A percentile compares a stretch with the other conserved stretches of the same genome.
Evolutionary conservation across 2,329 filamentous ascomycete species (phyloP).

Genomic region (Grosmannia serpens): DNA sequence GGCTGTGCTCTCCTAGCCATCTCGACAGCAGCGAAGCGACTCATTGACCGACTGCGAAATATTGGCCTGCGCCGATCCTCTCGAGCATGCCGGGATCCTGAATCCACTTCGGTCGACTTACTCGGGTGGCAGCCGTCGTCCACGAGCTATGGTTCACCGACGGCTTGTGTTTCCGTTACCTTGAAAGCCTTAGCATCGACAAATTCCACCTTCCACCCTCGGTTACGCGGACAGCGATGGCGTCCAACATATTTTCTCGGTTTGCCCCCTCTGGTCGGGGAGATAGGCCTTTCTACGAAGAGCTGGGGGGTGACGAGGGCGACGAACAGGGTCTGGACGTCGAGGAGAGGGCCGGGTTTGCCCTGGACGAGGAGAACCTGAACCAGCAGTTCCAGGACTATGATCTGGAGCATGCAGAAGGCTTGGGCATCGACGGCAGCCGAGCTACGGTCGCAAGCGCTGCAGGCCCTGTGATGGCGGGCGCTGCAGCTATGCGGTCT

Average conservation of each 20-base stretch:
- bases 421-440: slow-evolving; percentile 33
- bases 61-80: background rate
- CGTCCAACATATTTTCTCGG: slow-evolving; percentile 36
- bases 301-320: slow-evolving; percentile 30
- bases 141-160: background rate
- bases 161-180: background rate
- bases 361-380: slow-evolving; percentile 42
- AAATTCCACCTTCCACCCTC: background rate
- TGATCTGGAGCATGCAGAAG: slow-evolving; percentile 32
- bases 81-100: slow-evolving; percentile 3
- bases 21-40: background rate
- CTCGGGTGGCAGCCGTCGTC: background rate
- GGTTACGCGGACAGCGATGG: slow-evolving; percentile 21
- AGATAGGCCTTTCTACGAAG: slow-evolving; percentile 37
- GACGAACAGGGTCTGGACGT: slow-evolving; percentile 22
- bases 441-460: slow-evolving; percentile 24
- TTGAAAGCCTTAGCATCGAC: background rate
- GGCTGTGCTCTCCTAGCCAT: background rate
- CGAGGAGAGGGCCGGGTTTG: slow-evolving; percentile 30
- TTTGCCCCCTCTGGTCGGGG: slow-evolving; percentile 24
- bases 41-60: background rate
- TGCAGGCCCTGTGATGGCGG: background rate
- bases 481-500: background rate
- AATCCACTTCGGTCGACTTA: background rate
- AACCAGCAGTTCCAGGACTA: slow-evolving; percentile 38